Evolutionary conservation across 2,329 filamentous ascomycete species (phyloP), one percentile per base, ranked within the genome.

Genomic region (Parasarocladium wereldwijsianum): DNA sequence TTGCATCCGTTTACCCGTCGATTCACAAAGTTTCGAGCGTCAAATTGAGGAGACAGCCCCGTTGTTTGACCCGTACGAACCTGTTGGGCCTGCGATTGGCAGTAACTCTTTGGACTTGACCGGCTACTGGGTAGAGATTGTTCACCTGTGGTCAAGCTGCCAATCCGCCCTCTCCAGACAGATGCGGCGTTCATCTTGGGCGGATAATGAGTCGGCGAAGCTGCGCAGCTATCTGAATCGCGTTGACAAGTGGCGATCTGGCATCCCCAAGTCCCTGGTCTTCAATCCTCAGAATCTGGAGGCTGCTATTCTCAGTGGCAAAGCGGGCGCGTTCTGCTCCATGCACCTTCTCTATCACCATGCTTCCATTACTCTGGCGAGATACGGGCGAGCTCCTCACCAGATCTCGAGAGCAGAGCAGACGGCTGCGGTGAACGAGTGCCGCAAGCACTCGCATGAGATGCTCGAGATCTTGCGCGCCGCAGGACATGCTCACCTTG

Each of bases 331-430:
- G 0, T 76, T 75, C 43, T 52, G 79, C 32, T 67, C 65, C 2
- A 66, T 79, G 48, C 76, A 82, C 46, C 55, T 76, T 17, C 54
- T 80, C n/a, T 76, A 76, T 45, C 66, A 77, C 44, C 64, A 70
- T 26, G 62, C 71, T 1, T 51, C 71, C 41, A 66, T 80, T 50
- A 72, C 73, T 38, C 56, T 81, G 17, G 75, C 77, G 40, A 66
- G 78, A 22, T 67, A 77, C 41, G 61, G 62, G 9, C 57, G 60
- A 8, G 51, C 55, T 9, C 42, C 39, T 5, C 38, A 34, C 8
- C 51, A 49, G 19, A 47, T 69, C 4, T 51, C 54, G 4, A 38
- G 50, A 0, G 52, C 60, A 3, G 43, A 53, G 17, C 46, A 64
- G 9, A 40, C 47, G 3, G 56, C 61, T 15, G 61, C 68, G 36